A percentile compares a stretch with the other conserved stretches of the same genome.
Evolutionary conservation across 1,284 basidiomycete genomes (phyloP).

Genomic region (Ganoderma lucidum): DNA sequence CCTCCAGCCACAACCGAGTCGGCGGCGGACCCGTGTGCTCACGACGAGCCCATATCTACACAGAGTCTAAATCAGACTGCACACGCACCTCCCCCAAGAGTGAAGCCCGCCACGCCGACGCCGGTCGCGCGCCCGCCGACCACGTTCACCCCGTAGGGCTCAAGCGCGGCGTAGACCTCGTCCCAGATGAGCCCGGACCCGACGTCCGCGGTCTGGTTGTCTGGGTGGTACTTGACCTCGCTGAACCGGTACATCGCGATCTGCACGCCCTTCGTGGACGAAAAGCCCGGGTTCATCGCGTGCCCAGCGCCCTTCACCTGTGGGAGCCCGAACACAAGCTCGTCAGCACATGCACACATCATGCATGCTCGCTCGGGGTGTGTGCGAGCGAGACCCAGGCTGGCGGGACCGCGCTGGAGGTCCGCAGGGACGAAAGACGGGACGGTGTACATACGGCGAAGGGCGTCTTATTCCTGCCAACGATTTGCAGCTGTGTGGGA

Average conservation of each 20-base stretch:
- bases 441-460: slow-evolving; percentile 45
- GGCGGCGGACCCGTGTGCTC: not conserved
- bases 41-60: not conserved
- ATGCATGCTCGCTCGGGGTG: not conserved
- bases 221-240: slow-evolving; percentile 46
- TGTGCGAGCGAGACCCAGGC: not conserved
- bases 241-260: slow-evolving; percentile 57
- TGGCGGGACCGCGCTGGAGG: not conserved
- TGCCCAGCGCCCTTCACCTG: slow-evolving; percentile 62
- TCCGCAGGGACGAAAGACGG: not conserved
- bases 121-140: slow-evolving; percentile 55
- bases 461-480: slow-evolving; percentile 47
- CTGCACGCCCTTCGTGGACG: slow-evolving; percentile 60
- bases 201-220: slow-evolving; percentile 46
- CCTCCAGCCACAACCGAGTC: not conserved
- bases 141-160: slow-evolving; percentile 48
- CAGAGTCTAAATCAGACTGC: not conserved
- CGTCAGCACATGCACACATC: slow-evolving; percentile 1
- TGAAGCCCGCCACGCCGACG: slow-evolving; percentile 53
- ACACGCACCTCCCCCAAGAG: slow-evolving; percentile 53
- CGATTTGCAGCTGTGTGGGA: slow-evolving; percentile 50
- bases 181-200: slow-evolving; percentile 60
- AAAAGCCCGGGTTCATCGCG: slow-evolving; percentile 54
- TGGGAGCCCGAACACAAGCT: too few species aligned
- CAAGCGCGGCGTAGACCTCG: slow-evolving; percentile 53